Conservation (phyloP, 306 rosid species). For the Gastrolobium bilobum region DNA sequence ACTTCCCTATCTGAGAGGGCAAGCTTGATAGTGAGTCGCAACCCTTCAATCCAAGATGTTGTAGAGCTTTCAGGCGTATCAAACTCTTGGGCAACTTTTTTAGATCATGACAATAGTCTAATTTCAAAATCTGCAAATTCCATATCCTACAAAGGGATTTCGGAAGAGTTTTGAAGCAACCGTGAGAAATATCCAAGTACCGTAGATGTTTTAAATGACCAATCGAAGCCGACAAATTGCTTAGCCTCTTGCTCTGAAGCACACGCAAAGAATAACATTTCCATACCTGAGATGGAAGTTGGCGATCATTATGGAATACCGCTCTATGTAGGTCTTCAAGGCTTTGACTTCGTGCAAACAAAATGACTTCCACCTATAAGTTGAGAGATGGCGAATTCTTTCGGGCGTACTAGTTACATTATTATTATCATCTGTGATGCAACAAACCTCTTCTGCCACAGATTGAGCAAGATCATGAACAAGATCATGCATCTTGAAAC, state of each 20-base stretch:
- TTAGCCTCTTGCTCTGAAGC: rapidly evolving
- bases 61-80: conserved; percentile 16
- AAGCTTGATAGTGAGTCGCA: background rate
- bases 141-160: background rate
- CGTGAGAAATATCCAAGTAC: background rate
- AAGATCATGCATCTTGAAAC: conserved; percentile 46
- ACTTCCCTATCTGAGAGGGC: conserved; percentile 3
- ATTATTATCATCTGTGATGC: background rate
- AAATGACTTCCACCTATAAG: background rate
- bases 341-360: background rate
- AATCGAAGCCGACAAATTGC: background rate
- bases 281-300: background rate
- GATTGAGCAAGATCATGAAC: conserved; percentile 38
- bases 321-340: background rate
- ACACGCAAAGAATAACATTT: conserved; percentile 21
- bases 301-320: no score
- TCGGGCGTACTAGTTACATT: background rate
- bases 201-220: conserved; percentile 29
- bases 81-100: background rate
- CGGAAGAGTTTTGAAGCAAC: background rate
- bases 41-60: background rate
- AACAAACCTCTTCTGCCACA: background rate
- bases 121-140: conserved; percentile 35
- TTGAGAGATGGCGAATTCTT: conserved; percentile 35
- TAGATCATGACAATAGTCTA: rapidly evolving